These are phyloP conservation scores for Diplotaxis tenuifolia DNA, from an alignment of 345 rosid genomes.

Conservation along the genomic window DNA sequence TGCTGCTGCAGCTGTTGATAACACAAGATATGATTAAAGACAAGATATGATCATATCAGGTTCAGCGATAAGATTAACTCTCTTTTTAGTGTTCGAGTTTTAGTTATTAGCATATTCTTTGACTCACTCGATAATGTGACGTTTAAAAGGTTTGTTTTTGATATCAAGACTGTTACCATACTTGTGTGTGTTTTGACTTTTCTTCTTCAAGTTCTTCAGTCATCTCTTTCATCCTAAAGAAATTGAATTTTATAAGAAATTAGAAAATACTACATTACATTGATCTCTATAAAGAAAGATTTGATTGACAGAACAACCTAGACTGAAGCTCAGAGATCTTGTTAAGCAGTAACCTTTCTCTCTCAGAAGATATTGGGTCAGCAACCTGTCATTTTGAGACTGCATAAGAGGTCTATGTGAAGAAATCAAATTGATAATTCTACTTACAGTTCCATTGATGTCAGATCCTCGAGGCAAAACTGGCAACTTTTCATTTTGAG, in stretches of 20 bases:
- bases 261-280: constrained; percentile 9
- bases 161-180: constrained; percentile 39
- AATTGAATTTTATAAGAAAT: not conserved
- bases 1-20: constrained; percentile 33
- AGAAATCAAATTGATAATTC: not conserved
- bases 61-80: not conserved
- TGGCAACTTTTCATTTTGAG: constrained; percentile 85
- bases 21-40: not conserved
- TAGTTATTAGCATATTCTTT: not conserved
- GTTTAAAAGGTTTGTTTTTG: not conserved
- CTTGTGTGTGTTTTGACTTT: constrained; percentile 61
- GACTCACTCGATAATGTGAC: not conserved
- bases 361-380: constrained; percentile 58
- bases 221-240: constrained; percentile 61
- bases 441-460: constrained; percentile 69
- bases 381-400: constrained; percentile 46
- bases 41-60: not conserved
- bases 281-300: not conserved
- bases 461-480: constrained; percentile 63
- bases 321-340: constrained; percentile 80
- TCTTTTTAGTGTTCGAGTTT: not conserved
- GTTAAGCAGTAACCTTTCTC: constrained; percentile 61
- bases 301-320: constrained; percentile 46
- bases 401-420: not conserved
- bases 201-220: constrained; percentile 68